Percentiles rank a stretch among this genome's conserved stretches.
Conservation (phyloP, 345 rosid genomes). For the Eucalyptus rudis region DNA sequence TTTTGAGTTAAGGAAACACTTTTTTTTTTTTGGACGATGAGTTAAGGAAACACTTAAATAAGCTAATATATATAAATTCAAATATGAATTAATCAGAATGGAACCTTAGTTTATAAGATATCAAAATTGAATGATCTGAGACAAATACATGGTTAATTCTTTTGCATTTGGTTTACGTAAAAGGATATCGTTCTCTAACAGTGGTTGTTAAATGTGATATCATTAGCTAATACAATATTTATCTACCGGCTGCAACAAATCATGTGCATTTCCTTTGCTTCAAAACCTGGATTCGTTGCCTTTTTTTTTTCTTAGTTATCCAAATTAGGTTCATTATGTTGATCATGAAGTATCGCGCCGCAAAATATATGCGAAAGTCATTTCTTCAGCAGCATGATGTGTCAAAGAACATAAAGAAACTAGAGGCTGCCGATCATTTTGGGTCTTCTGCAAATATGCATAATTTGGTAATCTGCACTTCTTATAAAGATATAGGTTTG, state of each 20-base stretch:
- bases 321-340: not conserved
- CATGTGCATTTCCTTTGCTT: not conserved
- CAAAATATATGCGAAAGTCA: not conserved
- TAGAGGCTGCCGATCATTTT: not conserved
- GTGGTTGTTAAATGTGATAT: not conserved
- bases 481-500: not conserved
- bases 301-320: not conserved
- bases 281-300: not conserved
- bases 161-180: not conserved
- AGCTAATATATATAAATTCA: not conserved
- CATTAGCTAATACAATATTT: not conserved
- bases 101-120: not conserved
- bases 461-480: not conserved
- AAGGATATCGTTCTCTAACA: not conserved
- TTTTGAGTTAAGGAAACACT: not conserved
- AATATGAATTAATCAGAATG: not conserved
- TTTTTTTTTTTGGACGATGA: not conserved
- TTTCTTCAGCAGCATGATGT: not conserved
- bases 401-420: not conserved
- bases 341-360: not conserved
- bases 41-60: not conserved
- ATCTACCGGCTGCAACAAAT: not conserved
- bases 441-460: not conserved
- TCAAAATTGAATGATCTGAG: not conserved
- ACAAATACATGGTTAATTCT: not conserved